phyloP scores from a whole-genome alignment of 148 eudicot genomes.

The Chenopodium album region DNA sequence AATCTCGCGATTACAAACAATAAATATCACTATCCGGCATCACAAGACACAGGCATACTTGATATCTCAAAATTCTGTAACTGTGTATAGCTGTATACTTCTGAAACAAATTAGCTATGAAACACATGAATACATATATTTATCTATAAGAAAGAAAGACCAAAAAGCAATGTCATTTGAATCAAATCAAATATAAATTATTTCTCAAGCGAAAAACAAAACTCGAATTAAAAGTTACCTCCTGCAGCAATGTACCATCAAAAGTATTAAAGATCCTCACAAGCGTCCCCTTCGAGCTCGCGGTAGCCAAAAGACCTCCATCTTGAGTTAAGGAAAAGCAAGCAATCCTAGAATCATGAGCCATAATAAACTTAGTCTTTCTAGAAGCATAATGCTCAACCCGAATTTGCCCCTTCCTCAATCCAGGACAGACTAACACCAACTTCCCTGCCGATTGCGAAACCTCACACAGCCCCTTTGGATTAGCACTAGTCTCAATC shows the following conservation, averaged over 20 bases:
- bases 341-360: constrained; percentile 86
- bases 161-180: not conserved
- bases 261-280: constrained; percentile 65
- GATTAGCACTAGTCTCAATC: constrained; percentile 79
- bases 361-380: constrained; percentile 81
- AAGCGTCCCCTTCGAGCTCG: constrained; percentile 82
- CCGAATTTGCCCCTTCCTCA: constrained; percentile 82
- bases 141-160: not conserved
- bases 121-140: not conserved
- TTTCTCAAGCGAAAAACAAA: not conserved
- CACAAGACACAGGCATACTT: not conserved
- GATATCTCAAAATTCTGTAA: not conserved
- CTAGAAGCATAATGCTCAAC: constrained; percentile 80
- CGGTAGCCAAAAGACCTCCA: constrained; percentile 67
- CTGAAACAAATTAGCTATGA: not conserved
- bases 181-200: no score
- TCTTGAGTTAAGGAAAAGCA: constrained; percentile 77
- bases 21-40: not conserved
- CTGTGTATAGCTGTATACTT: not conserved
- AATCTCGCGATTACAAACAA: no score
- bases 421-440: constrained; percentile 78
- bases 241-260: constrained; percentile 72
- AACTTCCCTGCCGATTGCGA: constrained; percentile 58
- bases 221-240: constrained; percentile 36
- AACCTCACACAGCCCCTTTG: constrained; percentile 80